Evolutionary conservation across 257 asterid species (phyloP).

Genomic region (Verbascum thapsus): DNA sequence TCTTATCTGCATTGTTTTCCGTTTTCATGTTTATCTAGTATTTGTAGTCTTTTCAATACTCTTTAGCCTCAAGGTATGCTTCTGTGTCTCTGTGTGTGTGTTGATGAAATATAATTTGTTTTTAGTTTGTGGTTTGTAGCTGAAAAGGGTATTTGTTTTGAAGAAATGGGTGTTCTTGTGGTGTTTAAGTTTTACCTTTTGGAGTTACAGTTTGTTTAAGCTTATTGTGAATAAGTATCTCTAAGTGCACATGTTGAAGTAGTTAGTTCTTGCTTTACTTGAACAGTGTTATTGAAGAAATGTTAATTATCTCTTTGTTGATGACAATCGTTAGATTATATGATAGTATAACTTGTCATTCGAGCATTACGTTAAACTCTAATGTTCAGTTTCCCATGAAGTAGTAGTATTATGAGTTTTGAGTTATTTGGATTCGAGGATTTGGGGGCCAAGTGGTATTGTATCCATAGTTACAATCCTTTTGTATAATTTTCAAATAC

Average conservation of each 20-base stretch:
- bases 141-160: conserved; percentile 15
- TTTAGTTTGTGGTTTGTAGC: conserved; percentile 23
- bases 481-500: neutral
- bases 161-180: neutral
- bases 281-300: conserved; percentile 10
- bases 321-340: conserved; percentile 1
- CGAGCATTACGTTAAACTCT: conserved; percentile 1
- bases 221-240: conserved; percentile 7
- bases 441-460: too few species aligned
- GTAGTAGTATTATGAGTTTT: neutral
- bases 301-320: neutral
- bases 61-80: conserved; percentile 46
- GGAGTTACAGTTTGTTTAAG: conserved; percentile 20
- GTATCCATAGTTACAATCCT: too few species aligned
- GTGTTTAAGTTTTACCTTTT: conserved; percentile 28
- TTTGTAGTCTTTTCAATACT: conserved; percentile 35
- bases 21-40: conserved; percentile 38
- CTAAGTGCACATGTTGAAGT: neutral
- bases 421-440: conserved; percentile 6
- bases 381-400: conserved; percentile 5
- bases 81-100: conserved; percentile 15
- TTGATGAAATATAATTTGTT: neutral
- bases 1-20: neutral
- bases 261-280: neutral
- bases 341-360: neutral